Base-by-base conservation (phyloP, 805 yeast genomes). In the Zygotorulaspora danielsina region DNA sequence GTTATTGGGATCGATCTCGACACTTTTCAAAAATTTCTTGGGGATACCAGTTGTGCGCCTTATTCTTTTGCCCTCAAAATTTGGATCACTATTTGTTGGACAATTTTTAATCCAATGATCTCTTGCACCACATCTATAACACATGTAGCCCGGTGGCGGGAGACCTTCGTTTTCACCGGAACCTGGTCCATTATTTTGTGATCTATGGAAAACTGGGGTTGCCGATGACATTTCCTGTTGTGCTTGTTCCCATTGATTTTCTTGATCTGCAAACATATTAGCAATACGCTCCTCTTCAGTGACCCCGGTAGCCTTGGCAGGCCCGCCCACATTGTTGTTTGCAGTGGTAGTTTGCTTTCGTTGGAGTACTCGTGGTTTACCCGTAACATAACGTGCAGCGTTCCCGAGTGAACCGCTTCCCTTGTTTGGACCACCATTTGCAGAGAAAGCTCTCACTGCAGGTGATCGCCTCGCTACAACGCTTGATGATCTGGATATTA, bases 41-140 rank as follows among this genome's bases (percentile, higher is more conserved):
- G 99, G 99, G 56, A 93, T 93, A 80, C 99, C 99, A 0, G 97
- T 93, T 0, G 97, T 89, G 52, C 95, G 75, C 53, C 85, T 83
- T 34, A 93, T 83, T 45, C 94, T 73, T 56, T 85, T 86, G 13
- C 95, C 95, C 57, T 90, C 97, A 73, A 88, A 88, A 52, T 79
- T 84, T 2, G 96, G 96, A 63, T 90, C 97, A 31, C 77, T 79
- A 55, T 85, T 83, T 3, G 95, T 86, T 0, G 99, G 98, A 69
- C 99, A 93, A 53, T 88, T 86, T 57, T 84, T 84, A 44, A 93
- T 90, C 88, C 95, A 90, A 62, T 93, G 99, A 41, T 87, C 93
- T 62, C 87, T 85, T 19, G 84, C 86, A 35, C 97, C 97, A 68
- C 99, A 93, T 57, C 96, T 73, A 61, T 93, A 90, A 62, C 99